Conservation (phyloP, 139 green algal species). For the Coelastrella sp. region DNA sequence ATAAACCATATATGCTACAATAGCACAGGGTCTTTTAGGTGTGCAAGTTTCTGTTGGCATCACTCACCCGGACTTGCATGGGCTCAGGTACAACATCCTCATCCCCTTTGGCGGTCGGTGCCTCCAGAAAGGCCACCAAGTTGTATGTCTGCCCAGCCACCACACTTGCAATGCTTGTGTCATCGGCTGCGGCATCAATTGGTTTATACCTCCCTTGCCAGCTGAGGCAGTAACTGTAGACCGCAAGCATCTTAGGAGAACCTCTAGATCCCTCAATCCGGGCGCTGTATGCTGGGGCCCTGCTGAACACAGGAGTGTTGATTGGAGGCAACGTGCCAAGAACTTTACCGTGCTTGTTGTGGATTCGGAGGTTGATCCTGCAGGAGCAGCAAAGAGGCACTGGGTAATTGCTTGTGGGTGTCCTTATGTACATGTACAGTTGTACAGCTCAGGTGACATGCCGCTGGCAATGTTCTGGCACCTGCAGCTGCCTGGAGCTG, state of each 20-base stretch:
- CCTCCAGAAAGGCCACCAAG: not conserved
- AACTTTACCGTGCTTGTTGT: not conserved
- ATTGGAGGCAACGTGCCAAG: not conserved
- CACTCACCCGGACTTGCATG: too few species aligned
- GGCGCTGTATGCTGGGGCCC: not conserved
- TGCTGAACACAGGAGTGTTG: conserved; percentile 11
- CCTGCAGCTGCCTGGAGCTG: too few species aligned
- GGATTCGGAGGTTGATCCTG: not conserved
- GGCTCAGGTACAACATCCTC: too few species aligned
- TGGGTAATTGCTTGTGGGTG: too few species aligned
- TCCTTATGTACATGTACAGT: too few species aligned
- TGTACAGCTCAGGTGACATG: too few species aligned
- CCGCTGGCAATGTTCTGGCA: too few species aligned
- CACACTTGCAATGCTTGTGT: not conserved
- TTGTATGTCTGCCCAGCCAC: not conserved
- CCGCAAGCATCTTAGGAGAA: not conserved
- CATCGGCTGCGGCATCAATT: not conserved
- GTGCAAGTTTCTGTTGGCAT: too few species aligned
- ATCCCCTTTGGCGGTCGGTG: not conserved
- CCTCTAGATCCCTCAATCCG: not conserved
- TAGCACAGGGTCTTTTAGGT: too few species aligned
- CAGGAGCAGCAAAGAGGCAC: not conserved
- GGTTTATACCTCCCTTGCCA: conserved; percentile 1
- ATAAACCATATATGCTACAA: too few species aligned
- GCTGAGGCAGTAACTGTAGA: conserved; percentile 4